Evolutionary conservation across 176 grass and related monocot genomes (phyloP).

Genomic region (Triticum timopheevii): DNA sequence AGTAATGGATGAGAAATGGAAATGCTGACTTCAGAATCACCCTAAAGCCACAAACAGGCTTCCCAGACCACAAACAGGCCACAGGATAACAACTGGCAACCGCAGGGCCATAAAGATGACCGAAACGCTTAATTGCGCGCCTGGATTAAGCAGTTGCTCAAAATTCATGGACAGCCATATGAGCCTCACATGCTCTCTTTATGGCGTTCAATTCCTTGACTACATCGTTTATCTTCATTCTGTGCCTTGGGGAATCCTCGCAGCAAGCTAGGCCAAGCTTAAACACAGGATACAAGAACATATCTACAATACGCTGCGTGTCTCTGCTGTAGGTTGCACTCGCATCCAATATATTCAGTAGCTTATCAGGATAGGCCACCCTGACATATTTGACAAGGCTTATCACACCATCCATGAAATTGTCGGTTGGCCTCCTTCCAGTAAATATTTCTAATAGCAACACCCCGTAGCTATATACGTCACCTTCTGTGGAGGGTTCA

Average conservation of each 20-base stretch:
- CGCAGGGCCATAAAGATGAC: too few species aligned
- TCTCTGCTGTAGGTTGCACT: background rate
- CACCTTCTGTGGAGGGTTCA: background rate
- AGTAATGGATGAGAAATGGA: too few species aligned
- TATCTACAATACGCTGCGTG: background rate
- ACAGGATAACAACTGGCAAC: too few species aligned
- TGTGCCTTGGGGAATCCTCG: background rate
- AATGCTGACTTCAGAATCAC: too few species aligned
- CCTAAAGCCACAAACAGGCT: too few species aligned
- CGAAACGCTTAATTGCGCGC: too few species aligned
- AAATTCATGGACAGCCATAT: background rate
- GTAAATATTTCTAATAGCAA: constrained; percentile 28
- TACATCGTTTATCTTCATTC: background rate
- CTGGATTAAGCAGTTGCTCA: too few species aligned
- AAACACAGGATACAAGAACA: background rate
- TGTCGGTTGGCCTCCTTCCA: background rate
- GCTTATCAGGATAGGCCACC: constrained; percentile 11
- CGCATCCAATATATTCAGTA: constrained; percentile 2
- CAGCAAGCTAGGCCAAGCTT: background rate
- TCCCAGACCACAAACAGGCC: too few species aligned
- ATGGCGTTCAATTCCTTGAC: background rate
- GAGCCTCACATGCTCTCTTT: background rate
- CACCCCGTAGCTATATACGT: background rate
- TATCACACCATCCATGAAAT: too few species aligned
- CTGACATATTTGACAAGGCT: background rate